Conservation (phyloP, 352 stramenopile species). For the Globisporangium lucens region DNA sequence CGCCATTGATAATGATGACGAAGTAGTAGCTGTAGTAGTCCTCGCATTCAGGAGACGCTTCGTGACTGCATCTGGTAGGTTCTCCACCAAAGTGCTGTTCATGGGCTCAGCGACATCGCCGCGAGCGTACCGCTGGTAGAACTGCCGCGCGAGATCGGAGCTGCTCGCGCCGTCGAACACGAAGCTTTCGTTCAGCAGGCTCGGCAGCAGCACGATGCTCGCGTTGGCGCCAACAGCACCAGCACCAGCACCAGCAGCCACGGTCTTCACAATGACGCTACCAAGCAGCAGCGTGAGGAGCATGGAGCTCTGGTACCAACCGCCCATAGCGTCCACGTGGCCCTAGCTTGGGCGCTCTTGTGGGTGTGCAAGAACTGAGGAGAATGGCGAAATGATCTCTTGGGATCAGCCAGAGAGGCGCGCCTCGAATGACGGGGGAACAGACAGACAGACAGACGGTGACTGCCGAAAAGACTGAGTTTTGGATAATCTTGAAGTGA, state of each 20-base stretch:
- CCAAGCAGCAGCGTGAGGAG: neutral
- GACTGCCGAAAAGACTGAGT: neutral
- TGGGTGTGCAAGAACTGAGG: neutral
- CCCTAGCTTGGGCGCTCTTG: too few relatives aligned
- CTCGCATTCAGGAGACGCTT: slow-evolving; percentile 8
- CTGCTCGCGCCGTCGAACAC: slow-evolving; percentile 16
- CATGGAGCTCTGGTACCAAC: neutral
- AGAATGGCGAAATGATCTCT: neutral
- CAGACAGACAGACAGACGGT: neutral
- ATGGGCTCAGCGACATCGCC: neutral
- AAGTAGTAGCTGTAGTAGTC: neutral
- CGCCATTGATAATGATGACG: neutral
- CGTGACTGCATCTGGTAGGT: slow-evolving; percentile 15
- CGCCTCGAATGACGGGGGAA: neutral
- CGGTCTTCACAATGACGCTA: neutral
- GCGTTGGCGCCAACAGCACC: neutral
- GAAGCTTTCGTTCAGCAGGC: slow-evolving; percentile 14
- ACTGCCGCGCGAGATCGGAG: slow-evolving; percentile 29
- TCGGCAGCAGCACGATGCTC: slow-evolving; percentile 8
- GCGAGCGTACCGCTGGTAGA: slow-evolving; percentile 17
- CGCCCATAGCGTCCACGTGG: neutral
- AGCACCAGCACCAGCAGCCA: slow-evolving; percentile 8
- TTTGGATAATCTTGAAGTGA: neutral
- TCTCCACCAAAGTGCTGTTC: neutral
- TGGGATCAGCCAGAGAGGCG: neutral